phyloP scores from a whole-genome alignment of 2,329 filamentous ascomycete species.

The Nothomitra cinnamomea region DNA sequence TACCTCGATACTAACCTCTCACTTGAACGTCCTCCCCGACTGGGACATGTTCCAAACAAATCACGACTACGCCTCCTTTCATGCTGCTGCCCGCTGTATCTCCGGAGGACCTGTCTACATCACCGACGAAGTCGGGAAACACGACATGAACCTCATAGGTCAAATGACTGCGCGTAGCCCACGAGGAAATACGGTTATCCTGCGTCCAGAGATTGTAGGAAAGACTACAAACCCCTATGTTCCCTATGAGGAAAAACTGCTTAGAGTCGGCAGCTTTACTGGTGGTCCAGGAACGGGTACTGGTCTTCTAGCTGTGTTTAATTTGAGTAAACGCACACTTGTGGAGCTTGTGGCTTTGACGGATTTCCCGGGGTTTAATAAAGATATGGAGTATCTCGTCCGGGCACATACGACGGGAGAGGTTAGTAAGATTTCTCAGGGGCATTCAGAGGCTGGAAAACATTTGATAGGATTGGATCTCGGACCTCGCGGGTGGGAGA shows the following conservation, averaged over 20 bases:
- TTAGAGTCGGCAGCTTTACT: constrained; percentile 67
- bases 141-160: constrained; percentile 56
- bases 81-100: constrained; percentile 77
- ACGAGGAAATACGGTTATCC: constrained; percentile 57
- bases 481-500: constrained; percentile 46
- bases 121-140: constrained; percentile 72
- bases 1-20: constrained; percentile 65
- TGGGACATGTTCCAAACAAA: constrained; percentile 60
- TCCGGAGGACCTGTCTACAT: constrained; percentile 90
- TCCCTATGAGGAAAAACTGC: constrained; percentile 51
- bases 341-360: constrained; percentile 53
- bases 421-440: constrained; percentile 31
- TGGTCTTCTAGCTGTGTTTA: constrained; percentile 71
- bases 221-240: constrained; percentile 58
- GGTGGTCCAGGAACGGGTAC: constrained; percentile 51
- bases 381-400: constrained; percentile 47
- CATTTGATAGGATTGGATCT: neutral
- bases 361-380: constrained; percentile 54
- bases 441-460: neutral
- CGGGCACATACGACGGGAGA: constrained; percentile 52
- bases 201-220: constrained; percentile 60
- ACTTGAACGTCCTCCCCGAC: constrained; percentile 76
- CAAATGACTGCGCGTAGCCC: constrained; percentile 67
- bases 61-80: constrained; percentile 59
- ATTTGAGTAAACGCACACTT: constrained; percentile 45